These are phyloP conservation scores for Zymoseptoria pseudotritici DNA, from an alignment of 2,329 filamentous ascomycete genomes.

Conservation along the genomic window DNA sequence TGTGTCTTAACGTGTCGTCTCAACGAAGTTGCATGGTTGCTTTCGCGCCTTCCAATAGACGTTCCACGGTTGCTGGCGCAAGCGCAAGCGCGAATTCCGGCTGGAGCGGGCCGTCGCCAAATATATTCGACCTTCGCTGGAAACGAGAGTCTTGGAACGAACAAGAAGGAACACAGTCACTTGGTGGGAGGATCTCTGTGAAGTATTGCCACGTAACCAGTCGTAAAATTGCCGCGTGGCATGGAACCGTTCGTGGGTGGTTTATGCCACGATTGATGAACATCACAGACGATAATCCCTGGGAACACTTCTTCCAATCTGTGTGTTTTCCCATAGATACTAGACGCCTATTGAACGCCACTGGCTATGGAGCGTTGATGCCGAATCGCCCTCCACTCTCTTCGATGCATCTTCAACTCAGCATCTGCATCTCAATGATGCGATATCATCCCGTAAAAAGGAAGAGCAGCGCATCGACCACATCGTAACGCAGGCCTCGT, in stretches of 20 bases:
- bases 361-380: constrained; percentile 4
- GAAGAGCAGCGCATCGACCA: constrained; percentile 14
- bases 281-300: background rate
- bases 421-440: constrained; percentile 11
- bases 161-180: background rate
- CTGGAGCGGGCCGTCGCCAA: background rate
- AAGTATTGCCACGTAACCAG: background rate
- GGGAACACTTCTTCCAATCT: background rate
- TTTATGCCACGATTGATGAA: background rate
- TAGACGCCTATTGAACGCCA: constrained; percentile 1
- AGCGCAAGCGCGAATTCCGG: background rate
- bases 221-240: background rate
- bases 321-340: background rate
- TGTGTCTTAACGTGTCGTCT: background rate
- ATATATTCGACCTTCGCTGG: background rate
- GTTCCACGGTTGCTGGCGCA: background rate
- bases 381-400: background rate
- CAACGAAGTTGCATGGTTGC: background rate
- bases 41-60: background rate
- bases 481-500: constrained; percentile 10
- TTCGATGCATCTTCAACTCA: background rate
- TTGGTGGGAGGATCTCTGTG: background rate
- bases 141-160: too few relatives aligned
- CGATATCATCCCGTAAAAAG: constrained; percentile 13
- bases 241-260: background rate